Percentiles rank a stretch among this genome's conserved stretches.
Conservation (phyloP, 2,329 filamentous ascomycete genomes). For the Cercospora sp. region DNA sequence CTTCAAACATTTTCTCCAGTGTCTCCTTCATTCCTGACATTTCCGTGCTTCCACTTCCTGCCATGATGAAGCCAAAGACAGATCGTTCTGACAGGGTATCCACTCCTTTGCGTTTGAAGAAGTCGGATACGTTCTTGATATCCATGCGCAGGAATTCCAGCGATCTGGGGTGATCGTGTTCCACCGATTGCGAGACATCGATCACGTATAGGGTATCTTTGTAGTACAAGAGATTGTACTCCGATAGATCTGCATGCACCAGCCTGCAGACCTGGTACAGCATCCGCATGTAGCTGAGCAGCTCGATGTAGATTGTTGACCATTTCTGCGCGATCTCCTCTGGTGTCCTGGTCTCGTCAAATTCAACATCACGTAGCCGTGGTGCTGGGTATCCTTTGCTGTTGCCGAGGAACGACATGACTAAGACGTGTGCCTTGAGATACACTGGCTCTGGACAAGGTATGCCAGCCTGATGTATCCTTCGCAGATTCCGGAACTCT, state of each 20-base stretch:
- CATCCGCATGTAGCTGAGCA: slow-evolving; percentile 83
- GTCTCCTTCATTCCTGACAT: slow-evolving; percentile 60
- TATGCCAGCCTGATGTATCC: slow-evolving; percentile 80
- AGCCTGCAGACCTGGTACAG: slow-evolving; percentile 91
- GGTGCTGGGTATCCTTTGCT: slow-evolving; percentile 85
- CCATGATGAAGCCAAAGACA: slow-evolving; percentile 82
- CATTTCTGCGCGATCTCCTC: slow-evolving; percentile 65
- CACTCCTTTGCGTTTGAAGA: slow-evolving; percentile 84
- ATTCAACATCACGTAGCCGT: slow-evolving; percentile 79
- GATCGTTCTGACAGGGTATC: slow-evolving; percentile 74
- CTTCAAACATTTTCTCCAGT: slow-evolving; percentile 67
- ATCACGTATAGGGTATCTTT: slow-evolving; percentile 83
- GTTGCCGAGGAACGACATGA: slow-evolving; percentile 92
- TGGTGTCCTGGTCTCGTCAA: slow-evolving; percentile 56
- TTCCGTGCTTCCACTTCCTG: slow-evolving; percentile 59
- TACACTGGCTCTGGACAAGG: slow-evolving; percentile 86
- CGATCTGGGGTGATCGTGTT: slow-evolving; percentile 90
- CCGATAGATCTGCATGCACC: slow-evolving; percentile 93
- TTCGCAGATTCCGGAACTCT: slow-evolving; percentile 89
- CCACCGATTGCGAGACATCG: slow-evolving; percentile 95
- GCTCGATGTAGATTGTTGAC: slow-evolving; percentile 75
- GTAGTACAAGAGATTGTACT: slow-evolving; percentile 96
- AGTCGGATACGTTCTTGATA: slow-evolving; percentile 93
- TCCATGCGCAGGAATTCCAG: slow-evolving; percentile 97
- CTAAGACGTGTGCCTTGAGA: slow-evolving; percentile 88